Evolutionary conservation across 768 basidiomycete genomes (phyloP), one percentile per base, ranked within the genome.

Genomic region (Hericium rajendrae): DNA sequence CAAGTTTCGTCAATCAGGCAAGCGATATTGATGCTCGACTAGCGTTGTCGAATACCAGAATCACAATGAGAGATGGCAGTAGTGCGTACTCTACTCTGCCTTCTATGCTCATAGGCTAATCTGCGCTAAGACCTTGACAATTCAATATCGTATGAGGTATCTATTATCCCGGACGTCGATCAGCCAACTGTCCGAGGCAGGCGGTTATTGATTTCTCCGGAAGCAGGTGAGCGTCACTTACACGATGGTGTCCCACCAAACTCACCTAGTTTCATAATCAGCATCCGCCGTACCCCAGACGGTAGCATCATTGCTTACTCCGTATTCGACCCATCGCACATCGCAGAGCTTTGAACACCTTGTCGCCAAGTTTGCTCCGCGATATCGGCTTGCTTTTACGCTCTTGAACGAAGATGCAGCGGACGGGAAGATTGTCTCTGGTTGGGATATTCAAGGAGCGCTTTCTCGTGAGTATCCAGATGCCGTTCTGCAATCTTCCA

Each of bases 331-430:
- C 16, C 66, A 70, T 54, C 73, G 79, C 50, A 75, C 80, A 32
- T 76, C 67, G 11, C 43, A 49, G 13, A 68, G 80, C 54, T 71
- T 75, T 54, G 74, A 76, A 26, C 73, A 79, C 28, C 72, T 80
- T 38, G 73, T 82, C 18, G 80, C 83, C 40, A 90, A 89, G 69
- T 97, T 91, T 68, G 79, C 94, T 12, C 79, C 83, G 4, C 82
- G 82, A 48, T 90, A 91, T 69, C 86, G 92, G 46, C 78, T 98
- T 13, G 83, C 91, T n/a, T 97, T 98, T 73, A 90, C 88, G 13
- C 74, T 99, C 6, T 72, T 99, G 53, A 95, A 97, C 66, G 92
- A 98, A 71, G 89, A 98, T 67, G 81, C 88, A 3, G 73, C 86
- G 1, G 76, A 78, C 12, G 87, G 87, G 6, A 75, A 74, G 20